Base-by-base conservation (phyloP, 2,329 filamentous ascomycete genomes). In the Orbilia oligospora region DNA sequence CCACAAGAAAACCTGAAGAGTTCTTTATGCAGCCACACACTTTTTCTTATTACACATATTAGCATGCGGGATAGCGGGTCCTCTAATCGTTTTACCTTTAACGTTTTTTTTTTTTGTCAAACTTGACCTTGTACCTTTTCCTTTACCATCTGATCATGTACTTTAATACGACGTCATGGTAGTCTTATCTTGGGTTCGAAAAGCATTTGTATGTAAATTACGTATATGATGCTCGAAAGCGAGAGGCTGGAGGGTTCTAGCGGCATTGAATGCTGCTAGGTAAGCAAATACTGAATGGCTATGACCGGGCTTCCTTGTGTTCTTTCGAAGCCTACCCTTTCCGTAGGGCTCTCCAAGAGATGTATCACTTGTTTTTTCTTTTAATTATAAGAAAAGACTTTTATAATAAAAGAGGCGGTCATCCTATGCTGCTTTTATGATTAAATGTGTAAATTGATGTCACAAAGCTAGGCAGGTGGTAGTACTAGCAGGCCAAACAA, bases 51-150 rank as follows among this genome's bases (percentile, higher is more conserved):
- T 27, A 61, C 56, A 44, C 36, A 61, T 61, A 27, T 27, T 61
- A 61, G 56, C 56, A 61, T 61, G 56, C 56, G 36, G 56, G 33
- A 61, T 27, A 61, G 56, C 56, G 56, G 20, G 53, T 38, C 36
- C 6, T 55, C 16, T 58, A 22, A 14, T 38, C n/a, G 22, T 61
- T 61, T 27, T 20, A 16, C 3, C 12, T 41, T 44, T 24, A 1
- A 9, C 9, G 1, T 44, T 44, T 41, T 24, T 44, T 41, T 24
- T 41, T 61, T 44, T 61, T n/a, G n/a, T 44, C 18, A 20, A 30
- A 30, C n/a, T 20, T 18, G 9, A 14, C 27, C 20, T 33, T 14
- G 9, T 3, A 14, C 30, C 53, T 38, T 38, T 38, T 12, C 56
- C n/a, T 18, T 55, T 18, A 3, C 12, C 36, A 61, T 24, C 56